These are phyloP conservation scores for Sphaerulina musiva DNA, from an alignment of 2,329 filamentous ascomycete genomes.

Conservation along the genomic window DNA sequence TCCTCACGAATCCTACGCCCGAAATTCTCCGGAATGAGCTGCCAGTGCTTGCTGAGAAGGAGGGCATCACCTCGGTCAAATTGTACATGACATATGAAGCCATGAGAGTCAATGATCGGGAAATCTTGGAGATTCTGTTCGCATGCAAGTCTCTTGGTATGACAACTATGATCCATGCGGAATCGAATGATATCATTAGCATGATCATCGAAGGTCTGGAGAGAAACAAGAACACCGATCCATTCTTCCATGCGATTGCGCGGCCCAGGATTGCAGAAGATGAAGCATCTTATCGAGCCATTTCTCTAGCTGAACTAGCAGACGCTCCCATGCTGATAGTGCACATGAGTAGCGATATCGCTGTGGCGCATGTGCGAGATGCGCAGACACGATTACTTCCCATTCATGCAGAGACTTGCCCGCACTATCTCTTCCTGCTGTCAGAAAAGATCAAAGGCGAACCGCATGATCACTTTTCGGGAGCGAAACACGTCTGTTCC, in stretches of 20 bases:
- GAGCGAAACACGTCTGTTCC: slow-evolving; percentile 35
- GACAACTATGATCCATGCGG: slow-evolving; percentile 47
- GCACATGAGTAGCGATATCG: slow-evolving; percentile 43
- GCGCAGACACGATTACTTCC: slow-evolving; percentile 34
- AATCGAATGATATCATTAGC: slow-evolving; percentile 44
- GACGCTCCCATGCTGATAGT: slow-evolving; percentile 50
- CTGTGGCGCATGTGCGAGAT: slow-evolving; percentile 32
- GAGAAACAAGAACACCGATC: slow-evolving; percentile 36
- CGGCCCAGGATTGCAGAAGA: slow-evolving; percentile 43
- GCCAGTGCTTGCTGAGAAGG: slow-evolving; percentile 34
- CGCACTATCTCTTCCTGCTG: slow-evolving; percentile 35
- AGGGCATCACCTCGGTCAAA: slow-evolving; percentile 46
- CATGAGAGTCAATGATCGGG: slow-evolving; percentile 45
- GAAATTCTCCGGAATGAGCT: slow-evolving; percentile 40
- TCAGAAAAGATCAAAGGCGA: slow-evolving; percentile 30
- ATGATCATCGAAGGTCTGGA: slow-evolving; percentile 41
- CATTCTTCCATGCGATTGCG: slow-evolving; percentile 44
- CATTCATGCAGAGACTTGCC: slow-evolving; percentile 36
- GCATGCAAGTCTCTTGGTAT: slow-evolving; percentile 41
- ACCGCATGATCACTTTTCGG: slow-evolving; percentile 32
- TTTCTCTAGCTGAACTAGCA: slow-evolving; percentile 45
- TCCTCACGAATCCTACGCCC: slow-evolving; percentile 43
- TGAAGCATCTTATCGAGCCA: slow-evolving; percentile 48
- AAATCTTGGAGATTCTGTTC: slow-evolving; percentile 49
- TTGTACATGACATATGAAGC: slow-evolving; percentile 51